Evolutionary conservation across 495 filamentous ascomycete genomes (phyloP), one percentile per base, ranked within the genome.

Genomic region (Thermochaetoides thermophila): DNA sequence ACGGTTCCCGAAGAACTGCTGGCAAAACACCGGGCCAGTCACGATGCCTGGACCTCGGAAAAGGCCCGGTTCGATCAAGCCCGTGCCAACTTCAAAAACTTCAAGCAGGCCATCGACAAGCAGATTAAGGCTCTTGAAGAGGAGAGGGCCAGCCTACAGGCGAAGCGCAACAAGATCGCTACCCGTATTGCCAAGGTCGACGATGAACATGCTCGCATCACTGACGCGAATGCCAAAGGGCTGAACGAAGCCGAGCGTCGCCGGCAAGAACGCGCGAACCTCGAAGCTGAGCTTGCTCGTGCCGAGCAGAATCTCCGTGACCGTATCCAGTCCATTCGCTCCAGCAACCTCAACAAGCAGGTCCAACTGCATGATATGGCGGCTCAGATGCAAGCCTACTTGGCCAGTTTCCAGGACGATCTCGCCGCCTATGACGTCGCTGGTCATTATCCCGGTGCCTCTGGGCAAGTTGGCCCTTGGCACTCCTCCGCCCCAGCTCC

Each of bases 81-180:
- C 5, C 70, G 72, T 29, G 63, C 73, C 22, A 64, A 71, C 5
- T 61, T 82, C 29, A 60, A 72, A 32, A 61, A 64, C 29, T 69
- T 70, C 46, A 82, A 79, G 43, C 55, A 65, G 26, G 62, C 69
- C 20, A 66, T 73, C 16, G 73, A 81, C 37, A 72, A 71, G 35
- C 66, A 83, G 35, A 55, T 77, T 34, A 66, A 72, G 35, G 47
- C 64, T 2, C 52, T 83, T 28, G 72, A 81, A 34, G 66, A 71
- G 16, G 85, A 92, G 35, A 59, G 79, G 37, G 59, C 59, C 11
- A 62, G 69, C 34, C 59, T 73, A n/a, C 61, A 81, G 38, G 75
- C 79, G 35, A 83, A 84, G 55, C 70, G 71, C 20, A 84, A 91
- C 53, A 76, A 81, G 46, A 73, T 91, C 8, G 74, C 74, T 33